Base-by-base conservation (phyloP, 768 basidiomycete species). In the Kwoniella bestiolae region DNA sequence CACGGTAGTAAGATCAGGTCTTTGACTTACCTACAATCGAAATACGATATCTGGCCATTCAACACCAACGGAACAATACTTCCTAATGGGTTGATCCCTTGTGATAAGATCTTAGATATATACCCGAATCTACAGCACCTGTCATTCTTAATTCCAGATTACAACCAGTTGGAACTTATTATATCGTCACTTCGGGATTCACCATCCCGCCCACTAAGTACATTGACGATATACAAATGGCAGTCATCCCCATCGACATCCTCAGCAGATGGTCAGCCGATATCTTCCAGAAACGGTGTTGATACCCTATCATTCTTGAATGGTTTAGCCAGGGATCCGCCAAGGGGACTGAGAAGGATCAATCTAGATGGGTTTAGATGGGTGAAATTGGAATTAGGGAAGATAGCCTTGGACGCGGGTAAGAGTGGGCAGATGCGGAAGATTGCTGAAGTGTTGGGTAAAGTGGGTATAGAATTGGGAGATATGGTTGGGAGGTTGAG, bases 401-500 rank as follows among this genome's bases (percentile, higher is more conserved):
- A 65, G 35, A 66, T 72, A 18, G 78, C 78, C 0, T 52, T 76
- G 28, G 61, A 72, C 12, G 65, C 81, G 8, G 81, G 81, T 0
- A 65, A 71, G 31, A 70, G 69, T 25, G 80, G 80, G 5, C 58
- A 72, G 41, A 75, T 78, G 63, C 60, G 80, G 12, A 56, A 56
- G 11, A 77, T 72, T 63, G 71, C 78, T 3, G 50, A 50, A 3
- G 56, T 51, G 28, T 52, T 79, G 16, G 50, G 32, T 8, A 56
- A 28, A 11, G 47, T 51, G 5, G 72, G 75, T 0, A 65, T 82
- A 0, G 56, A 63, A 26, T 34, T 82, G 56, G 34, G 68, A 18
- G 81, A 82, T 68, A 71, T 72, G 66, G 75, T 78, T 25, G 79
- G 79, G 12, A 70, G 61, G 38, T 34, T 63, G 31, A 31, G 29